phyloP scores from a whole-genome alignment of 371 early-diverging fungal species.

The Circinella umbellata region DNA sequence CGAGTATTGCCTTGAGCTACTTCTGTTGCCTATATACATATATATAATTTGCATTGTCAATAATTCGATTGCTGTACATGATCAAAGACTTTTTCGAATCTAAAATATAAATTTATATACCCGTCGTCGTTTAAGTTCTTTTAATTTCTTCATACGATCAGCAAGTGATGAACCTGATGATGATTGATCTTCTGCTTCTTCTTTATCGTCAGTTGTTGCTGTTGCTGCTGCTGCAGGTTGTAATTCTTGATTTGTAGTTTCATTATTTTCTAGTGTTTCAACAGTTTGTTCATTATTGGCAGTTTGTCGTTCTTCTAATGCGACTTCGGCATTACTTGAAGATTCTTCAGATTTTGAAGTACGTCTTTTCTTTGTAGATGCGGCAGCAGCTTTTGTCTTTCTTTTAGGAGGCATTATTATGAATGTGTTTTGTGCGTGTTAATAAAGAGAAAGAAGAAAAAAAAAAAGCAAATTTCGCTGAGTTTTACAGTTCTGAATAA shows the following conservation, averaged over 20 bases:
- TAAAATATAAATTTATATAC: conserved; percentile 1
- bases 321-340: conserved; percentile 3
- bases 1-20: conserved; percentile 76
- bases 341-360: conserved; percentile 3
- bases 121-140: conserved; percentile 30
- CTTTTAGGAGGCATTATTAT: conserved; percentile 18
- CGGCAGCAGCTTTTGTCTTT: conserved; percentile 15
- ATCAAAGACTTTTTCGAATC: background rate
- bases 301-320: background rate
- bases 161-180: conserved; percentile 14
- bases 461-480: background rate
- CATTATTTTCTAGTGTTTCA: background rate
- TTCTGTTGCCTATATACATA: conserved; percentile 47
- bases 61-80: background rate
- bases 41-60: background rate
- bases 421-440: background rate
- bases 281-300: background rate
- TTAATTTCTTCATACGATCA: conserved; percentile 26
- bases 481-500: no score
- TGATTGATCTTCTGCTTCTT: background rate
- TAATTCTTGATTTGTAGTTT: background rate
- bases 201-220: conserved; percentile 1
- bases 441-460: background rate
- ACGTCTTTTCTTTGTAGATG: conserved; percentile 7
- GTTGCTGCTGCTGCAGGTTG: background rate